phyloP scores from a whole-genome alignment of 2,329 filamentous ascomycete species.

The Geosmithia morbida region DNA sequence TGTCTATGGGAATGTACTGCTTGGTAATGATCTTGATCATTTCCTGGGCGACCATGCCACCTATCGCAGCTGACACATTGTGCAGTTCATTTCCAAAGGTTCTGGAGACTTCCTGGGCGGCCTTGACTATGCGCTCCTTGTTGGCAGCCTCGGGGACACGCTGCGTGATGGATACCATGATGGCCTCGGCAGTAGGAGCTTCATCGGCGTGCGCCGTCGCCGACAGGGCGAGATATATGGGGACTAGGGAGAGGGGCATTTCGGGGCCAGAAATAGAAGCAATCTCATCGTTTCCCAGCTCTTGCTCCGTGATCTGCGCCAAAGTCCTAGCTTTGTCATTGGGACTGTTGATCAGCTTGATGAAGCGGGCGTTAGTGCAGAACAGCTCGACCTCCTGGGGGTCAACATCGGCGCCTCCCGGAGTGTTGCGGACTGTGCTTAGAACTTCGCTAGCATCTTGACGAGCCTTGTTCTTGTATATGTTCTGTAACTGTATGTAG shows the following conservation, averaged over 20 bases:
- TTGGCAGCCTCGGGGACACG: slow-evolving; percentile 30
- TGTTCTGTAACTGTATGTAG: slow-evolving; percentile 80
- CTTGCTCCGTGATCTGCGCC: slow-evolving; percentile 38
- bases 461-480: slow-evolving; percentile 83
- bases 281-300: slow-evolving; percentile 40
- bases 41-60: slow-evolving; percentile 93
- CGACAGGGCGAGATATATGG: slow-evolving; percentile 53
- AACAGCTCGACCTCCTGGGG: slow-evolving; percentile 73
- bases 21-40: slow-evolving; percentile 77
- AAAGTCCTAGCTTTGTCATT: slow-evolving; percentile 28
- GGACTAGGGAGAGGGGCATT: slow-evolving; percentile 44
- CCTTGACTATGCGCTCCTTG: slow-evolving; percentile 34
- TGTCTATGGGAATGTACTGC: slow-evolving; percentile 58
- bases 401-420: slow-evolving; percentile 39
- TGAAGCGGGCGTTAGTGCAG: slow-evolving; percentile 88
- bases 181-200: slow-evolving; percentile 31
- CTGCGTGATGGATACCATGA: slow-evolving; percentile 30
- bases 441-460: slow-evolving; percentile 66
- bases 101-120: slow-evolving; percentile 55
- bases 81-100: slow-evolving; percentile 78
- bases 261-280: slow-evolving; percentile 27
- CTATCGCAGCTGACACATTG: slow-evolving; percentile 76
- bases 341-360: slow-evolving; percentile 63
- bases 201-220: slow-evolving; percentile 31
- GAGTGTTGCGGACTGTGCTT: slow-evolving; percentile 38